Conservation (phyloP, 179 eudicot genomes). For the Beta macrorhiza region DNA sequence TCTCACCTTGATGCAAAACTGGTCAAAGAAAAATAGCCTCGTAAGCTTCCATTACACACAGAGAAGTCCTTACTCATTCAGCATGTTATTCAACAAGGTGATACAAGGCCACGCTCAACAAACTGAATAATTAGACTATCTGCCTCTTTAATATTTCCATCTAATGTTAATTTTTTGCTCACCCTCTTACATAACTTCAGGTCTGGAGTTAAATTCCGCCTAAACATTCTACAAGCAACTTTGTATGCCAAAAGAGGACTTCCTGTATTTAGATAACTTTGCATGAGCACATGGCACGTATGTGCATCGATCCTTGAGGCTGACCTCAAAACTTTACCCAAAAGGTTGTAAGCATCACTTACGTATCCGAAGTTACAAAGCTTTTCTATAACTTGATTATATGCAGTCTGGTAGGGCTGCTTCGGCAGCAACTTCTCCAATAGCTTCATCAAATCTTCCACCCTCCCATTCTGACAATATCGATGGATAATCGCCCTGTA, state of each 20-base stretch:
- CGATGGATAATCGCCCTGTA: slow-evolving; percentile 62
- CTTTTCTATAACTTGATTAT: slow-evolving; percentile 81
- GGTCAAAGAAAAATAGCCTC: not conserved
- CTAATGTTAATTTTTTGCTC: slow-evolving; percentile 45
- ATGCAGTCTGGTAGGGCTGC: slow-evolving; percentile 51
- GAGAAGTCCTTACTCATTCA: not conserved
- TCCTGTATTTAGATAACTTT: slow-evolving; percentile 52
- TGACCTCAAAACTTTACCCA: slow-evolving; percentile 60
- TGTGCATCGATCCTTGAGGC: slow-evolving; percentile 59
- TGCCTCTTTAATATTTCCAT: slow-evolving; percentile 59
- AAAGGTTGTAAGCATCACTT: slow-evolving; percentile 57
- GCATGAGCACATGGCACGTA: slow-evolving; percentile 65
- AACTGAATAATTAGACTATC: slow-evolving; percentile 61
- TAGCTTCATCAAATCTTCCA: slow-evolving; percentile 59
- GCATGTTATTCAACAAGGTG: slow-evolving; percentile 24
- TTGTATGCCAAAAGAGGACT: slow-evolving; percentile 54
- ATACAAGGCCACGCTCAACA: slow-evolving; percentile 58
- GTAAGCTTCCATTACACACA: not conserved
- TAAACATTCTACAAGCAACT: slow-evolving; percentile 78
- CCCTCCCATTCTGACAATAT: slow-evolving; percentile 62
- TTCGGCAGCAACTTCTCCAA: slow-evolving; percentile 59
- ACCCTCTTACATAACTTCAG: slow-evolving; percentile 61
- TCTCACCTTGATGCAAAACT: not conserved
- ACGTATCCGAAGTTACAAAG: slow-evolving; percentile 60
- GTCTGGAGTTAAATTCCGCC: slow-evolving; percentile 64